Evolutionary conservation across 345 rosid genomes (phyloP).

Genomic region (Acer saccharum): DNA sequence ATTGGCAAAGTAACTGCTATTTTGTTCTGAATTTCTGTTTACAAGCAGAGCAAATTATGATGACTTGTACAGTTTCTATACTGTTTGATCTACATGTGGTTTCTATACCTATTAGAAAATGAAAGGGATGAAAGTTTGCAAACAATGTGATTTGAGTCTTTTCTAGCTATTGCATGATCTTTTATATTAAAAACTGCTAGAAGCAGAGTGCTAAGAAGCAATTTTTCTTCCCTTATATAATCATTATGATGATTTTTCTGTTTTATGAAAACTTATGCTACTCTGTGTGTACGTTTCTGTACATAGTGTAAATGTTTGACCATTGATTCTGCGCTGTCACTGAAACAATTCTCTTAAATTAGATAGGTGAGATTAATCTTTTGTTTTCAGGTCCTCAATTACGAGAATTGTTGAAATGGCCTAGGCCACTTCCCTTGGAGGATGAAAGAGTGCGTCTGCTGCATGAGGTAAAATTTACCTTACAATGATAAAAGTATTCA

Average conservation of each 20-base stretch:
- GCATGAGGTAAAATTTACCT: constrained; percentile 57
- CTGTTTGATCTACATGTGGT: not conserved
- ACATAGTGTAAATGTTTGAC: not conserved
- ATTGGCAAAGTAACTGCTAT: not conserved
- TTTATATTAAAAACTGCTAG: not conserved
- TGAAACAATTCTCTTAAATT: not conserved
- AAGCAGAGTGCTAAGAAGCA: not conserved
- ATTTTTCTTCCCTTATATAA: not conserved
- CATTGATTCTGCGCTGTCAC: not conserved
- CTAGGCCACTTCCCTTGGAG: constrained; percentile 84
- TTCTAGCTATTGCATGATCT: not conserved
- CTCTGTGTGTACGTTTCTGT: not conserved
- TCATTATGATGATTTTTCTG: not conserved
- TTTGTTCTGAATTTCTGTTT: not conserved
- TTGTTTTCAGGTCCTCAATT: constrained; percentile 56
- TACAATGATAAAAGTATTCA: not conserved
- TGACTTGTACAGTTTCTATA: not conserved
- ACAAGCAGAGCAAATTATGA: not conserved
- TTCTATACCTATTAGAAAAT: constrained; percentile 6
- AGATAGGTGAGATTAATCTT: constrained; percentile 9
- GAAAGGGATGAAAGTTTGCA: constrained; percentile 3
- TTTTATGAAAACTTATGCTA: not conserved
- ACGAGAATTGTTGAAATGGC: constrained; percentile 69
- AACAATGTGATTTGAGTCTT: not conserved
- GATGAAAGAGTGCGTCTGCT: constrained; percentile 71